Percentiles rank a stretch among this genome's conserved stretches.
Conservation (phyloP, 129 eudicot genomes). For the Artemisia annua region DNA sequence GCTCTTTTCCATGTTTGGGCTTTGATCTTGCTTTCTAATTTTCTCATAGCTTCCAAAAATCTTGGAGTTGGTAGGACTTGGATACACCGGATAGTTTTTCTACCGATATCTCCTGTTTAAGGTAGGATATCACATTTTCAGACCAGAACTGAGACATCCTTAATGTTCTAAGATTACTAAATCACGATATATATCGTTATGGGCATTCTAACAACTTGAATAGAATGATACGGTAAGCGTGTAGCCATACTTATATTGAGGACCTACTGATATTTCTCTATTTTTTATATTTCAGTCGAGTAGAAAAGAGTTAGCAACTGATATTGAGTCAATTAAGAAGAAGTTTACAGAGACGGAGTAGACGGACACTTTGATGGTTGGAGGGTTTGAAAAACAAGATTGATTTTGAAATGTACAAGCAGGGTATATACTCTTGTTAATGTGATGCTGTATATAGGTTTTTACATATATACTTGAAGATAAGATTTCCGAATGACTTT, state of each 20-base stretch:
- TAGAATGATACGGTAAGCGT: no score
- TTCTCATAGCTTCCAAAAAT: constrained; percentile 82
- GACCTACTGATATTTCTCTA: neutral
- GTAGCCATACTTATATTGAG: no score
- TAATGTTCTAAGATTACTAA: no score
- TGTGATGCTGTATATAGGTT: no score
- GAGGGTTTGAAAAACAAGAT: no score
- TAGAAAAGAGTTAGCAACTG: constrained; percentile 89
- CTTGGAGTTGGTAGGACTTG: constrained; percentile 98
- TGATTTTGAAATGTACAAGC: no score
- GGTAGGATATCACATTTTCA: constrained; percentile 34
- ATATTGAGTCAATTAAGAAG: constrained; percentile 86
- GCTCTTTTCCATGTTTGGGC: constrained; percentile 52
- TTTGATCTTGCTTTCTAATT: constrained; percentile 2
- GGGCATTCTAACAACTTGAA: neutral
- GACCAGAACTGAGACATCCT: no score
- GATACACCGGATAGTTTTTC: constrained; percentile 97
- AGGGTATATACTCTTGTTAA: no score
- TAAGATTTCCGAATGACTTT: no score
- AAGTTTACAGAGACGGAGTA: constrained; percentile 90
- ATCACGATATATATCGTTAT: no score
- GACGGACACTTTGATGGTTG: no score
- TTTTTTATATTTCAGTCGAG: constrained; percentile 57
- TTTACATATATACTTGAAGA: no score
- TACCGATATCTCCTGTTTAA: constrained; percentile 98